These are phyloP conservation scores for Amanita phalloides DNA, from an alignment of 768 basidiomycete genomes.

Conservation along the genomic window DNA sequence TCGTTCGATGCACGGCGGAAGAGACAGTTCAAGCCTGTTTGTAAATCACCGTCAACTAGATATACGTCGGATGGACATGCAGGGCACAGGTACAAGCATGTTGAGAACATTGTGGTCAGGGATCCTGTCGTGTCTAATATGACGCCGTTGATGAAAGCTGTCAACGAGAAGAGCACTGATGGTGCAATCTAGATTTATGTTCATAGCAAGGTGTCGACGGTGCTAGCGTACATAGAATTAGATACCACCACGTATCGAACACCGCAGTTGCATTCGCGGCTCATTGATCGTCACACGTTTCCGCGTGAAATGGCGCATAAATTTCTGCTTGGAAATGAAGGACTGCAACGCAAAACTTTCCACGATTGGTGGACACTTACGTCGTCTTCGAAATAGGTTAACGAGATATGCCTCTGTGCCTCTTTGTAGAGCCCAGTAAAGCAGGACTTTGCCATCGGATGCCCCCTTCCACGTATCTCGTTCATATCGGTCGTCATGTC, in stretches of 20 bases:
- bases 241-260: conserved; percentile 84
- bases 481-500: conserved; percentile 80
- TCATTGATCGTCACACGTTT: conserved; percentile 98
- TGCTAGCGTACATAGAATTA: conserved; percentile 11
- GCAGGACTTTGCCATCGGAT: conserved; percentile 96
- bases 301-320: conserved; percentile 94
- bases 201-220: too few relatives aligned
- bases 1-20: conserved; percentile 36
- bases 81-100: conserved; percentile 5
- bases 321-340: conserved; percentile 45
- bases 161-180: not conserved
- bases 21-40: conserved; percentile 6
- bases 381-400: conserved; percentile 97
- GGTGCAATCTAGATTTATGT: not conserved
- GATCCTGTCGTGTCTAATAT: conserved; percentile 87
- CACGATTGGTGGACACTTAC: conserved; percentile 42
- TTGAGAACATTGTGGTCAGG: conserved; percentile 45
- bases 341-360: conserved; percentile 1
- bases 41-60: not conserved
- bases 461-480: conserved; percentile 41
- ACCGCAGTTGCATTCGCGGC: conserved; percentile 93
- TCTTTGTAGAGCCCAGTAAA: conserved; percentile 89
- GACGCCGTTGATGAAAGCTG: conserved; percentile 25
- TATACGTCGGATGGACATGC: not conserved
- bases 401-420: conserved; percentile 93